Evolutionary conservation across 2,329 filamentous ascomycete species (phyloP), one percentile per base, ranked within the genome.

Genomic region (Aspergillus pseudotamarii): DNA sequence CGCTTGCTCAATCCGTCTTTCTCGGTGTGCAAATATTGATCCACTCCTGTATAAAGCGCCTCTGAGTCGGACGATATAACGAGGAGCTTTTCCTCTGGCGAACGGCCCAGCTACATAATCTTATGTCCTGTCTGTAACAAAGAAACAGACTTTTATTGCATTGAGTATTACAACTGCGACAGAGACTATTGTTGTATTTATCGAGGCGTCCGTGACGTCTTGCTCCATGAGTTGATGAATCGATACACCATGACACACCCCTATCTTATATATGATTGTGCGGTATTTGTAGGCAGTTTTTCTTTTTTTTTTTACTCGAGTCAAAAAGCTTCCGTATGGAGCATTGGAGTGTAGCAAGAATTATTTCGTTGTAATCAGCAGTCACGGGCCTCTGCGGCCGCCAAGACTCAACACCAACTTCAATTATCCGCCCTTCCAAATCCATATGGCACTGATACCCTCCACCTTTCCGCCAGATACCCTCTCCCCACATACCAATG

Each of bases 201-300:
- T 64, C 66, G 54, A 69, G 62, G 63, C 70, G 71, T 73, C 71
- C 65, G 71, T 66, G 71, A 73, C 71, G 71, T 65, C 62, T 71
- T 61, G 60, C 64, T 62, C 67, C 64, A 72, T 68, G 71, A 73
- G 69, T 66, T 73, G 67, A 73, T 69, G 71, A 73, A 71, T 69
- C 57, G 60, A 71, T 69, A 72, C 64, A 72, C 62, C 64, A 71
- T 66, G 70, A 68, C 43, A 34, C 36, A 34, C 50, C 41, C 57
- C 16, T 54, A 26, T 41, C 26, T 60, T 60, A 4, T 54, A 38
- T 36, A 34, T n/a, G 1, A 54, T 12, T 14, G 19, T 54, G n/a
- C 12, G 11, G 6, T 30, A 26, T 16, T 23, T 34, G 51, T 23
- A 34, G 32, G 30, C 32, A 36, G 30, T 10, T 43, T 59, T 41